Evolutionary conservation across 2,329 filamentous ascomycete genomes (phyloP), one percentile per base, ranked within the genome.

Genomic region (Endoconidiophora laricicola): DNA sequence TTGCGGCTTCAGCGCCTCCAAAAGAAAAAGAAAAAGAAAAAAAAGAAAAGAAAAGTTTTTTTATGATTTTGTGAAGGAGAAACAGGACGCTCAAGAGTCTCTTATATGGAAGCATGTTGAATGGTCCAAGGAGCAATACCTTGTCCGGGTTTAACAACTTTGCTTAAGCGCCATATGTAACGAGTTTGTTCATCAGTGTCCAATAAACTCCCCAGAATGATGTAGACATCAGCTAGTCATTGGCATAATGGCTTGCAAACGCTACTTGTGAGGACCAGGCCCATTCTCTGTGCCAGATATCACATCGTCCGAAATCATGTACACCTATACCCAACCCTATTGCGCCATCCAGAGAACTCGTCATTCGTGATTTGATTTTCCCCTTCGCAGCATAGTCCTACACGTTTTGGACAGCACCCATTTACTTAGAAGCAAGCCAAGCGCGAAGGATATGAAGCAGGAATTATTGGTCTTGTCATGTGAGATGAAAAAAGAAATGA

Each of bases 71-170:
- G 42, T 44, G 29, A 36, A 9, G 23, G 29, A 6, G 12, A 33
- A 7, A 33, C 9, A 33, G 29, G 9, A 12, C 29, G 29, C 29
- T 33, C 7, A 9, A 33, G 29, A 33, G 29, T 33, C 7, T 33
- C 29, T 33, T 12, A 29, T 23, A 20, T 33, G 24, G 24, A 48
- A 38, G 14, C 6, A 24, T 23, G 36, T 42, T 20, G 14, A 46
- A 24, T 33, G 44, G 50, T 52, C 41, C 50, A 52, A 52, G 41
- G 50, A 52, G 50, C 50, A 52, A 48, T 52, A 52, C 50, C 50
- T 41, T 49, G 50, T 46, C 50, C 44, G 33, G 16, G 4, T 33
- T 33, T 1, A 9, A 33, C 12, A 33, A 33, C 29, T 33, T 9
- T 33, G 29, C 29, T 18, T 1, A 44, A 29, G 6, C 20, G 12